Evolutionary conservation across 78 protist genomes (phyloP), one percentile per base, ranked within the genome.

Genomic region (Dictyostelium intermedium): DNA sequence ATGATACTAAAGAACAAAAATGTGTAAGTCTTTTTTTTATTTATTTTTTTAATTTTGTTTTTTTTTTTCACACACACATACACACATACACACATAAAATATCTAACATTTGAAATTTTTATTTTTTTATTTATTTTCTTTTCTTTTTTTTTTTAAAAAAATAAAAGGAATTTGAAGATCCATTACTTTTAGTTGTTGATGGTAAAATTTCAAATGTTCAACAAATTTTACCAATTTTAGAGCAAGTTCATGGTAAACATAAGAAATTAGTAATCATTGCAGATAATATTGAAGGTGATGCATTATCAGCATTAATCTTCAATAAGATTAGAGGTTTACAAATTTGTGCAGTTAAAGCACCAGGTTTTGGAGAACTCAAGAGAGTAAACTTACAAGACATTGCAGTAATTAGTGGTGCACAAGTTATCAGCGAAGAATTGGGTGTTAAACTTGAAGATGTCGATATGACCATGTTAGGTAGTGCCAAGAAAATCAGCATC

Each of bases 361-460:
- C 99, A 30, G 99, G 99, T 73, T 99, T 98, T 87, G 99, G 99
- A 23, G 99, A 99, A 93, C 83, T 96, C 96, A 96, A 99, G 78
- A 97, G 96, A 96, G 97, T 95, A 82, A 96, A 66, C 37, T 83
- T 99, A 80, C 98, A 99, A 95, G 99, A 99, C 89, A 96, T 99
- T 69, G 99, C 99, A 13, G 91, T 98, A 61, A 77, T 98, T 50
- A 99, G 99, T 35, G 99, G 99, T 61, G 98, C 97, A 50, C 63
- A 69, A 60, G 91, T 96, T 20, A 35, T 98, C 13, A 89, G 98
- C 83, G 97, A 96, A 35, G 98, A 97, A 30, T 76, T 89, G 20
- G 96, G 91, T 5, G 27, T 47, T 70, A 86, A 91, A 82, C 81
- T 91, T 30, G 98, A 97, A n/a, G 79, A 85, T 32, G 83, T 96